These are phyloP conservation scores for Zygnema cylindricum DNA, from an alignment of 139 green algal species.

Conservation along the genomic window DNA sequence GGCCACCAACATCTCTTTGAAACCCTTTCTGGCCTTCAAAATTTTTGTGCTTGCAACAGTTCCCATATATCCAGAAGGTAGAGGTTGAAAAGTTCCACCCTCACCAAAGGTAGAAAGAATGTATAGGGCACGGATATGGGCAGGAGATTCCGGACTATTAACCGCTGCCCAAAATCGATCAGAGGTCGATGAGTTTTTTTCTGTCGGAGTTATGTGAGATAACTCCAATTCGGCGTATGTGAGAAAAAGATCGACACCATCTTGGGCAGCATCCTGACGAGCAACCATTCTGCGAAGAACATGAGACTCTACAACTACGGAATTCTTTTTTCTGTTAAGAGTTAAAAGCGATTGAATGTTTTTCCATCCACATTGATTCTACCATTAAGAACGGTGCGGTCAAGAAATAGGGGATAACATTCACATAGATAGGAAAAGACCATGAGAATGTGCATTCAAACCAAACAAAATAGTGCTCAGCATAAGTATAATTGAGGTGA, in stretches of 20 bases:
- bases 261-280: neutral
- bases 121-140: neutral
- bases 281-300: neutral
- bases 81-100: neutral
- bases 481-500: no score
- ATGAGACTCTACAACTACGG: no score
- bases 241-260: slow-evolving; percentile 24
- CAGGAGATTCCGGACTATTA: neutral
- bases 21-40: slow-evolving; percentile 38
- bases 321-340: no score
- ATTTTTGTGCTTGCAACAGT: neutral
- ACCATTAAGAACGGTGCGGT: no score
- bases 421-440: no score
- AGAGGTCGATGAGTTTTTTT: neutral
- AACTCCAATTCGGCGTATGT: slow-evolving; percentile 50
- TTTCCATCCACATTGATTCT: no score
- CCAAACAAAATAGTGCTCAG: no score
- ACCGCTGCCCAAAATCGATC: neutral
- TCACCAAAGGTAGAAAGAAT: slow-evolving; percentile 28
- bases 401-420: no score
- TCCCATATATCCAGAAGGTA: neutral
- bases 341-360: no score
- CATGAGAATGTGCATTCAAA: no score
- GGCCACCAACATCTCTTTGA: slow-evolving; percentile 12
- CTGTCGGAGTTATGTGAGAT: neutral